Conservation (phyloP, 768 basidiomycete species). For the Lactarius indigo region DNA sequence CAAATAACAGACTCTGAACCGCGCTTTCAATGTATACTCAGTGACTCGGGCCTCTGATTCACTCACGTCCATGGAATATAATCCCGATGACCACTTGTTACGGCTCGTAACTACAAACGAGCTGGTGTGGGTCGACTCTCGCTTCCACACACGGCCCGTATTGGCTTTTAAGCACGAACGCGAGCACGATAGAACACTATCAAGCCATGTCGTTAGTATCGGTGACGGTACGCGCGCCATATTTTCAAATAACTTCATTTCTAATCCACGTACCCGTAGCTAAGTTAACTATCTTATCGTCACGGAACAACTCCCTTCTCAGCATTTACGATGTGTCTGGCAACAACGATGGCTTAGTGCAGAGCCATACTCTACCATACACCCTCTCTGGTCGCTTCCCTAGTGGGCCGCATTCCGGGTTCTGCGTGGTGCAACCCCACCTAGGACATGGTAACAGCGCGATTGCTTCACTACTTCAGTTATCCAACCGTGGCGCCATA, state of each 20-base stretch:
- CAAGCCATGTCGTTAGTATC: slow-evolving; percentile 38
- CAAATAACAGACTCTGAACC: slow-evolving; percentile 3
- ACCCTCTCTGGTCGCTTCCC: slow-evolving; percentile 34
- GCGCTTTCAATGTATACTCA: slow-evolving; percentile 33
- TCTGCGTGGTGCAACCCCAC: slow-evolving; percentile 34
- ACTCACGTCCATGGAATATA: slow-evolving; percentile 53
- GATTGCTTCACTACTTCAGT: slow-evolving; percentile 16
- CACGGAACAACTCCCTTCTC: slow-evolving; percentile 54
- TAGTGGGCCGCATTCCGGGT: slow-evolving; percentile 34
- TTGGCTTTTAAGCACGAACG: slow-evolving; percentile 61
- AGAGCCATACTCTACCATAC: slow-evolving; percentile 44
- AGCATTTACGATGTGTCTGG: slow-evolving; percentile 63
- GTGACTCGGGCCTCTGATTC: slow-evolving; percentile 34
- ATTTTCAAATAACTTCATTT: not conserved
- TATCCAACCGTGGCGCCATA: slow-evolving; percentile 19
- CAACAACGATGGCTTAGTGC: slow-evolving; percentile 42
- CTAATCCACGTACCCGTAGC: slow-evolving; percentile 34
- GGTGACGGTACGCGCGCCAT: slow-evolving; percentile 31
- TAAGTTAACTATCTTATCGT: slow-evolving; percentile 53
- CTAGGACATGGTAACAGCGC: slow-evolving; percentile 18
- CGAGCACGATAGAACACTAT: slow-evolving; percentile 56
- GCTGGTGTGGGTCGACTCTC: slow-evolving; percentile 67
- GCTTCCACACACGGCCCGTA: slow-evolving; percentile 53
- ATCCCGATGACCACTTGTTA: slow-evolving; percentile 41
- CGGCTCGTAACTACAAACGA: slow-evolving; percentile 58